A percentile compares a stretch with the other conserved stretches of the same genome.
Evolutionary conservation across 1,284 basidiomycete genomes (phyloP).

Genomic region (Exobasidium cylindrosporum): DNA sequence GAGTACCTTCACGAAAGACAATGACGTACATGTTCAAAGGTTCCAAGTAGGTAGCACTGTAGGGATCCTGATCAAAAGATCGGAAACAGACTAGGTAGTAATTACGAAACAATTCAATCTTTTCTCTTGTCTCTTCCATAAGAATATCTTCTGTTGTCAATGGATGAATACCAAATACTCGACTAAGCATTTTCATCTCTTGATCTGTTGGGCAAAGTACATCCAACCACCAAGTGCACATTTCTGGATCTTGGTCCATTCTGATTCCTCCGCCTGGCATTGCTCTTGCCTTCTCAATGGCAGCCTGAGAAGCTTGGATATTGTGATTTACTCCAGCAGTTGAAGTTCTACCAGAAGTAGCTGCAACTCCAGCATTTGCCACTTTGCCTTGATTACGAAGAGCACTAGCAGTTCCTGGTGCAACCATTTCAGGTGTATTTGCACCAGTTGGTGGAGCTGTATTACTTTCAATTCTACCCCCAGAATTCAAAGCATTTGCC

Average conservation of each 20-base stretch:
- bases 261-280: constrained; percentile 45
- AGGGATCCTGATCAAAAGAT: constrained; percentile 97
- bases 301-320: constrained; percentile 7
- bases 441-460: constrained; percentile 43
- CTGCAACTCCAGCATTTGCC: not conserved
- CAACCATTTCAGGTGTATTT: constrained; percentile 31
- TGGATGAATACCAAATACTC: constrained; percentile 83
- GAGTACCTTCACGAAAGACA: constrained; percentile 97
- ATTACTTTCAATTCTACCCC: constrained; percentile 35
- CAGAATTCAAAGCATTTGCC: not conserved
- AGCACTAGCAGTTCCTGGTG: constrained; percentile 1
- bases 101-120: constrained; percentile 97
- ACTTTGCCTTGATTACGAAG: not conserved
- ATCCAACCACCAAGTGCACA: constrained; percentile 96
- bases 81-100: constrained; percentile 99
- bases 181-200: constrained; percentile 91
- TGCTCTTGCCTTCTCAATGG: constrained; percentile 16
- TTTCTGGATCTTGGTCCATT: constrained; percentile 60
- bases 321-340: constrained; percentile 20
- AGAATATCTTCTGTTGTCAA: constrained; percentile 98
- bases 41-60: constrained; percentile 94
- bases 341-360: not conserved
- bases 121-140: constrained; percentile 98
- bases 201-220: constrained; percentile 91
- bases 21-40: constrained; percentile 99